Evolutionary conservation across 345 rosid genomes (phyloP).

Genomic region (Boechera retrofracta): DNA sequence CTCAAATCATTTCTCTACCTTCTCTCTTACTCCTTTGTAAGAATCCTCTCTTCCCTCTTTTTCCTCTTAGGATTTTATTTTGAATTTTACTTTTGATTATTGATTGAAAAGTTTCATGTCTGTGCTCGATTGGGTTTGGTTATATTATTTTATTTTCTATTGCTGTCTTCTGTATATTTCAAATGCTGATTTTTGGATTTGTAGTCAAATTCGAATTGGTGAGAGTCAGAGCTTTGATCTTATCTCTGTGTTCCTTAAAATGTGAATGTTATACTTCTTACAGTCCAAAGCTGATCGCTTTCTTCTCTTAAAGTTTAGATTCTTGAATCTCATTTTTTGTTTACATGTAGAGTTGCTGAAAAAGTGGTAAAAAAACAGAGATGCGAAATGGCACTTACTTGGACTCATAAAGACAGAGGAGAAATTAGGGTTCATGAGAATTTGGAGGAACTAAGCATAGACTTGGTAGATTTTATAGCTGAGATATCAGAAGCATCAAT

Average conservation of each 20-base stretch:
- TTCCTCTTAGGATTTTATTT: conserved; percentile 13
- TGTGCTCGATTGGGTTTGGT: conserved; percentile 10
- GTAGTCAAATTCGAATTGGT: conserved; percentile 3
- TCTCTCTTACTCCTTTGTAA: conserved; percentile 37
- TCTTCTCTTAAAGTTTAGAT: background rate
- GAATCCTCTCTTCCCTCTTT: conserved; percentile 35
- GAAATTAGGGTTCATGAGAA: conserved; percentile 78
- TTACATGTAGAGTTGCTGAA: conserved; percentile 29
- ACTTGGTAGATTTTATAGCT: conserved; percentile 85
- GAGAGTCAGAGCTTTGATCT: conserved; percentile 4
- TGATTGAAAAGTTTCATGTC: conserved; percentile 15
- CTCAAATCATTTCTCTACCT: conserved; percentile 31
- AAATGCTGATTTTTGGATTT: conserved; percentile 16
- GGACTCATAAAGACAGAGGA: conserved; percentile 64
- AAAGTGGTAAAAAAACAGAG: conserved; percentile 21
- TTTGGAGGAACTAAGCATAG: conserved; percentile 71
- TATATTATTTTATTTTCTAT: background rate
- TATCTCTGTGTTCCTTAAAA: conserved; percentile 8
- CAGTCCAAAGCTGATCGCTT: conserved; percentile 9
- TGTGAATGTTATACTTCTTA: conserved; percentile 11
- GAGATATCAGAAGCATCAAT: conserved; percentile 82
- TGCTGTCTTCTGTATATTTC: background rate
- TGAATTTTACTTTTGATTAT: background rate
- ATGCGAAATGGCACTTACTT: conserved; percentile 68
- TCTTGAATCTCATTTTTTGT: conserved; percentile 5